These are phyloP conservation scores for Pseudognaphalium luteoalbum DNA, from an alignment of 129 eudicot genomes.

Conservation along the genomic window DNA sequence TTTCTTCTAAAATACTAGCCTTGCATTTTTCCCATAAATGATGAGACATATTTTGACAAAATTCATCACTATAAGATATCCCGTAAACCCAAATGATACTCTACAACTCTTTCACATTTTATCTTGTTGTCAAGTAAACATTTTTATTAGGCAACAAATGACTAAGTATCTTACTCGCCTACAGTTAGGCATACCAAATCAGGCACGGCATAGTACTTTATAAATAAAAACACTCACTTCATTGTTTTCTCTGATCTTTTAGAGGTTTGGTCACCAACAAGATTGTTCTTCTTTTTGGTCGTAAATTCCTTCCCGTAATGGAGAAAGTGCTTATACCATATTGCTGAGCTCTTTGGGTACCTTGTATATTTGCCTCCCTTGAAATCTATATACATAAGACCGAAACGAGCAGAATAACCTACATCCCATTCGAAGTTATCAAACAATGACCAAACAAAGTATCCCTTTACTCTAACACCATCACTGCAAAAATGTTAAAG, in stretches of 20 bases:
- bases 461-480: conserved; percentile 31
- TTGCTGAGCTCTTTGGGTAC: conserved; percentile 33
- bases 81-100: background rate
- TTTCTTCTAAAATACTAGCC: background rate
- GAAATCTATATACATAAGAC: conserved; percentile 40
- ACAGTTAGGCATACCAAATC: background rate
- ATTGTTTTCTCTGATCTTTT: conserved; percentile 1
- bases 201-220: background rate
- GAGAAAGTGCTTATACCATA: conserved; percentile 32
- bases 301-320: background rate
- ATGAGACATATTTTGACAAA: no score
- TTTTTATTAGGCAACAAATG: background rate
- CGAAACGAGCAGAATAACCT: conserved; percentile 41
- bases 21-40: background rate
- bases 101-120: background rate
- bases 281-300: conserved; percentile 6
- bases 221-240: conserved; percentile 8
- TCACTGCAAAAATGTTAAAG: conserved; percentile 19
- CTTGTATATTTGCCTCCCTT: conserved; percentile 32
- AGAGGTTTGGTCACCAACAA: background rate
- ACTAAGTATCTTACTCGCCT: background rate
- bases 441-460: conserved; percentile 44
- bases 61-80: no score
- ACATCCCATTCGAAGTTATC: conserved; percentile 46
- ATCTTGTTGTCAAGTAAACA: background rate